These are phyloP conservation scores for Rutidosis leptorrhynchoides DNA, from an alignment of 129 eudicot genomes.

Conservation along the genomic window DNA sequence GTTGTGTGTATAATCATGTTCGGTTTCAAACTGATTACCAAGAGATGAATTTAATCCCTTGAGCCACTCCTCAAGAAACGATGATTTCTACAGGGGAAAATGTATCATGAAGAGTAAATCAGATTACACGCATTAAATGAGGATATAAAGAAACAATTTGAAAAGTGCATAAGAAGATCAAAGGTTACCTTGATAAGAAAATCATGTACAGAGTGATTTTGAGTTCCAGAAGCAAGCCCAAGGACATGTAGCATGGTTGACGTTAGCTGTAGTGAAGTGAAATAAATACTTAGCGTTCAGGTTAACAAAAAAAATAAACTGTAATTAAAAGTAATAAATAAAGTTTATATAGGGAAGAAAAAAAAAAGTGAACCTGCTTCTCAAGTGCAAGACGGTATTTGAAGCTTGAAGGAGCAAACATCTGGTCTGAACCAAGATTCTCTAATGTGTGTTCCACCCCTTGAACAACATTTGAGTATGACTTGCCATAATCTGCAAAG, in stretches of 20 bases:
- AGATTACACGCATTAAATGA: background rate
- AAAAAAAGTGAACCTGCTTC: constrained; percentile 64
- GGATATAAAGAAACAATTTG: background rate
- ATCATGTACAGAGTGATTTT: constrained; percentile 44
- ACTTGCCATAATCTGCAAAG: constrained; percentile 81
- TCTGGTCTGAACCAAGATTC: constrained; percentile 66
- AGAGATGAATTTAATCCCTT: constrained; percentile 48
- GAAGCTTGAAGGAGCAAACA: constrained; percentile 71
- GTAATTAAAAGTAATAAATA: background rate
- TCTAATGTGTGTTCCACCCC: constrained; percentile 70
- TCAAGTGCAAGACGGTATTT: constrained; percentile 79
- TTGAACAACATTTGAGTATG: constrained; percentile 78
- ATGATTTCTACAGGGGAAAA: constrained; percentile 52
- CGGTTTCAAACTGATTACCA: constrained; percentile 42
- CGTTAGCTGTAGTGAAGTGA: constrained; percentile 59
- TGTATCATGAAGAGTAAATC: constrained; percentile 15
- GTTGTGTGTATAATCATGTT: constrained; percentile 32
- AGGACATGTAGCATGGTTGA: constrained; percentile 89
- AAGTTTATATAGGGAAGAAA: background rate
- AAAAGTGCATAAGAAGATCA: background rate
- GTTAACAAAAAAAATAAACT: background rate
- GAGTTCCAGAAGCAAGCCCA: constrained; percentile 62
- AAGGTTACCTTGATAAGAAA: constrained; percentile 64
- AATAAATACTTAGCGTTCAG: background rate
- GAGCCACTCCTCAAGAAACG: constrained; percentile 79